phyloP scores from a whole-genome alignment of 345 rosid species.

The Pistacia vera region DNA sequence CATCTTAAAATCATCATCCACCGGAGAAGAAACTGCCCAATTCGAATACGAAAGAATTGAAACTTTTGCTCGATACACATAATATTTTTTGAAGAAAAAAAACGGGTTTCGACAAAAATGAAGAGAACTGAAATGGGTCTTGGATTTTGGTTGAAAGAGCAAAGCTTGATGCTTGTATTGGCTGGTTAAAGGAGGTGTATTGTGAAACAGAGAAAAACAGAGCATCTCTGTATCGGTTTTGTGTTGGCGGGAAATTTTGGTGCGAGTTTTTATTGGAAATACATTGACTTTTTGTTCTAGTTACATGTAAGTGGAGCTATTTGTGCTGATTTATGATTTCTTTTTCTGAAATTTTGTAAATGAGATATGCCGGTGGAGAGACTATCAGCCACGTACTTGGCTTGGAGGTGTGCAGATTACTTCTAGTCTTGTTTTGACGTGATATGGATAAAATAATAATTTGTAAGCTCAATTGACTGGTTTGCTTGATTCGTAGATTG shows the following conservation, averaged over 20 bases:
- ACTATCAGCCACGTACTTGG: neutral
- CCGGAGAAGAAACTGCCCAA: conserved; percentile 29
- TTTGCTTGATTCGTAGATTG: neutral
- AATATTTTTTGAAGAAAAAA: conserved; percentile 1
- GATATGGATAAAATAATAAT: neutral
- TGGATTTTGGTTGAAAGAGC: conserved; percentile 4
- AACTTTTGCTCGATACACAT: conserved; percentile 20
- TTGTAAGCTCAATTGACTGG: neutral
- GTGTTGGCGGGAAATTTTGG: conserved; percentile 23
- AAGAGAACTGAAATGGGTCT: conserved; percentile 14
- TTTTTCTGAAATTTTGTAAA: neutral
- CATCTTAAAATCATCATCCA: conserved; percentile 44
- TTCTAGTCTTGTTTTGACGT: neutral
- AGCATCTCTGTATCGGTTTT: conserved; percentile 28
- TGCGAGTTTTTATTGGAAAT: conserved; percentile 28
- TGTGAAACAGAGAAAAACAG: conserved; percentile 22
- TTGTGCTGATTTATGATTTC: neutral
- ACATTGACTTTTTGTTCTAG: conserved; percentile 13
- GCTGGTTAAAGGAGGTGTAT: conserved; percentile 22
- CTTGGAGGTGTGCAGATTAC: neutral
- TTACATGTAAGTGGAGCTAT: neutral
- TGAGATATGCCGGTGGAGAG: no score
- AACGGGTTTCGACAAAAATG: conserved; percentile 18
- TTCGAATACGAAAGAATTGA: conserved; percentile 14
- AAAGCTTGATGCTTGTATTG: neutral